These are phyloP conservation scores for Hyphopichia burtonii DNA, from an alignment of 1,139 yeast species.

Conservation along the genomic window DNA sequence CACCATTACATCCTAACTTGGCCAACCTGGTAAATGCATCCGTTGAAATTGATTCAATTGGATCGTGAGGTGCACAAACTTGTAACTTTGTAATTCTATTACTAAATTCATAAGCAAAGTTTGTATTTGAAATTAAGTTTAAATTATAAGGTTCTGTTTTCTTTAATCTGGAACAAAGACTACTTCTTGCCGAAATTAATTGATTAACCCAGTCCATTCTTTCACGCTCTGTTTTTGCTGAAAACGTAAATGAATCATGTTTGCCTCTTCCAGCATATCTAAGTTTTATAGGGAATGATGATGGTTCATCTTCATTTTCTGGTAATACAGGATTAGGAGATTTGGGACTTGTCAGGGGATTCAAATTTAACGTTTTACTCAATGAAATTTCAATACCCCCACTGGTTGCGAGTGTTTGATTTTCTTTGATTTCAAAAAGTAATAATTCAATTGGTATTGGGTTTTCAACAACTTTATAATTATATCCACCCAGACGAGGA, in stretches of 20 bases:
- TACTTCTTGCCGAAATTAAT: conserved; percentile 55
- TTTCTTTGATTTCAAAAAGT: conserved; percentile 49
- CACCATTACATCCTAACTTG: conserved; percentile 26
- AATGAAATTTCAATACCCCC: conserved; percentile 18
- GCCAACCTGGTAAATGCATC: conserved; percentile 16
- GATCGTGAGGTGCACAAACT: conserved; percentile 61
- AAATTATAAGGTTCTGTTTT: conserved; percentile 57
- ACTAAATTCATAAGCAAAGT: conserved; percentile 62
- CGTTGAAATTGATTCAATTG: conserved; percentile 48
- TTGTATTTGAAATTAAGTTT: conserved; percentile 53
- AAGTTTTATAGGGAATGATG: conserved; percentile 37
- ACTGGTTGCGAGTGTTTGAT: conserved; percentile 13
- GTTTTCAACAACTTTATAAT: conserved; percentile 49
- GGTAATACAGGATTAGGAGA: conserved; percentile 5
- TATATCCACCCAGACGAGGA: conserved; percentile 20
- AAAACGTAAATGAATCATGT: conserved; percentile 51
- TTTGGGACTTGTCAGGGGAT: conserved; percentile 12
- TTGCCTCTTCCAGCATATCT: conserved; percentile 48
- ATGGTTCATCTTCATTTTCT: conserved; percentile 35
- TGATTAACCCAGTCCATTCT: conserved; percentile 60
- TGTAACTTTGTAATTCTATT: conserved; percentile 59
- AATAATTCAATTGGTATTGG: conserved; percentile 64
- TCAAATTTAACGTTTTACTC: conserved; percentile 16
- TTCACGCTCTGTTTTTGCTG: conserved; percentile 53
- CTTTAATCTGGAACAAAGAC: conserved; percentile 44